These are phyloP conservation scores for Zygosaccharomyces lentus DNA, from an alignment of 805 yeast genomes.

Conservation along the genomic window DNA sequence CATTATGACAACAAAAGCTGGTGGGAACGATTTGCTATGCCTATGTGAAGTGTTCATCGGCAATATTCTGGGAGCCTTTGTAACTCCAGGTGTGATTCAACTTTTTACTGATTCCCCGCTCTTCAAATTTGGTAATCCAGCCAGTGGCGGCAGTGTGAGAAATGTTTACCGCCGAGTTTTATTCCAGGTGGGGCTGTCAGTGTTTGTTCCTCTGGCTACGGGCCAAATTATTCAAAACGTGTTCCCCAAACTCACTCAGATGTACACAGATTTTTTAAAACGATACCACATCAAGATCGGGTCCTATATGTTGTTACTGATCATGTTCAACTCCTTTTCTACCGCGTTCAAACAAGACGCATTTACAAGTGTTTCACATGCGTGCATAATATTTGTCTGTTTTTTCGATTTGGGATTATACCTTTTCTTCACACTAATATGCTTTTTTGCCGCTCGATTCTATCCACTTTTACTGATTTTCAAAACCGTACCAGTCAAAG, in stretches of 20 bases:
- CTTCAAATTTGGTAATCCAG: constrained; percentile 82
- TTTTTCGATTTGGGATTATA: constrained; percentile 82
- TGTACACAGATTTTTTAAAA: constrained; percentile 23
- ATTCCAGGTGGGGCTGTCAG: constrained; percentile 82
- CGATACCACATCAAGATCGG: constrained; percentile 54
- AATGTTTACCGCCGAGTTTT: constrained; percentile 68
- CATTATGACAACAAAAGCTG: constrained; percentile 83
- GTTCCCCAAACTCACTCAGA: constrained; percentile 46
- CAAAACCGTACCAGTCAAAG: constrained; percentile 45
- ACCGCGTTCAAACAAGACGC: constrained; percentile 84
- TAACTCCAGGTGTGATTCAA: constrained; percentile 81
- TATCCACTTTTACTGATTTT: constrained; percentile 44
- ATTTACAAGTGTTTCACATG: constrained; percentile 63
- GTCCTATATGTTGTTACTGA: constrained; percentile 68
- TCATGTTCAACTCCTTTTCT: constrained; percentile 76
- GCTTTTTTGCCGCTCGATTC: constrained; percentile 60
- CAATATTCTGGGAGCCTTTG: constrained; percentile 77
- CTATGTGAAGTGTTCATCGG: constrained; percentile 84
- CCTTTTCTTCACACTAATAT: constrained; percentile 64
- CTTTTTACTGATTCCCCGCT: constrained; percentile 51
- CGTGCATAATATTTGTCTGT: constrained; percentile 67
- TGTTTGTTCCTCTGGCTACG: constrained; percentile 81
- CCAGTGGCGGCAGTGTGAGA: constrained; percentile 47
- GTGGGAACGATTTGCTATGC: constrained; percentile 75
- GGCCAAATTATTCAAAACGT: constrained; percentile 78